Percentiles rank a stretch among this genome's conserved stretches.
Conservation (phyloP, 2,329 filamentous ascomycete genomes). For the Fusarium guadeloupense region DNA sequence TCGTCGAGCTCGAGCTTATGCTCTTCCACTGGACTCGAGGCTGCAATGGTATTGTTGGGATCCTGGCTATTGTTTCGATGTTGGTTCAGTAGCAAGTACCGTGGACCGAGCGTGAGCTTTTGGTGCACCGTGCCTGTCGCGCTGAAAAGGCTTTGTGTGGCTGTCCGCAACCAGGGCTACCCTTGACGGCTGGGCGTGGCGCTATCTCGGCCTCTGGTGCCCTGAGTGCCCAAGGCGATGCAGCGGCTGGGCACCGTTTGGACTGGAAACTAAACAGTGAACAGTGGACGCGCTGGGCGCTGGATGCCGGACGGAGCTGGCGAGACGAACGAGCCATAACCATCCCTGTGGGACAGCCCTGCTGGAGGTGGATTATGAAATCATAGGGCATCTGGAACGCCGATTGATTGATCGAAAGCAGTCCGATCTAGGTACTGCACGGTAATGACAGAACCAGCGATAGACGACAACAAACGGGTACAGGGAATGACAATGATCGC, state of each 20-base stretch:
- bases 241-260: constrained; percentile 31
- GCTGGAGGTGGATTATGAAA: constrained; percentile 42
- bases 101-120: constrained; percentile 27
- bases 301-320: constrained; percentile 38
- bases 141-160: constrained; percentile 40
- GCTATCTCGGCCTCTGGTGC: constrained; percentile 33
- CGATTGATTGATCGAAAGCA: constrained; percentile 36
- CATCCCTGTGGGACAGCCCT: constrained; percentile 40
- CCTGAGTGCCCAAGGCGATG: constrained; percentile 29
- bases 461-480: constrained; percentile 11
- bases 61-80: constrained; percentile 17
- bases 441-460: constrained; percentile 19
- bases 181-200: constrained; percentile 38
- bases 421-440: constrained; percentile 35
- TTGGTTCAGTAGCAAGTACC: constrained; percentile 29
- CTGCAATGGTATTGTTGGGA: constrained; percentile 18
- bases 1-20: constrained; percentile 4
- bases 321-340: constrained; percentile 35
- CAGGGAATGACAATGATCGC: constrained; percentile 17
- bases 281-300: constrained; percentile 33
- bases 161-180: constrained; percentile 33
- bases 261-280: constrained; percentile 28
- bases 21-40: constrained; percentile 12
- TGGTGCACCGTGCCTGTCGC: constrained; percentile 20
- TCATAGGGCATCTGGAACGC: constrained; percentile 41